Evolutionary conservation across 1,284 basidiomycete genomes (phyloP).

Genomic region (Pseudozyma flocculosa): DNA sequence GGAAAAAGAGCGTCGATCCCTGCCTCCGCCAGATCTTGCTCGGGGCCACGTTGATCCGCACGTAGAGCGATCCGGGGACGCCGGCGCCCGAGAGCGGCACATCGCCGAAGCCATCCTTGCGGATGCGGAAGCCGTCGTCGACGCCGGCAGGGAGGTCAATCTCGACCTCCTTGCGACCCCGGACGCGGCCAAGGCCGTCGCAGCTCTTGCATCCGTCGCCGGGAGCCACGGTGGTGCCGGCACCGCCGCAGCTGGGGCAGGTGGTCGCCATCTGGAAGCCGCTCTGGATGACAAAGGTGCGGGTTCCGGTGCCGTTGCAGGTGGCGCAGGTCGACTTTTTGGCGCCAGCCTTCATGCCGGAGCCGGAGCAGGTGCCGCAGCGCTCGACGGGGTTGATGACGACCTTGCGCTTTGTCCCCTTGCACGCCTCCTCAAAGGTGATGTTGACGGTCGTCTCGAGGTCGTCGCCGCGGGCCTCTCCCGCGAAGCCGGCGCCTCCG

Average conservation of each 20-base stretch:
- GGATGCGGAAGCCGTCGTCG: constrained; percentile 93
- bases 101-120: constrained; percentile 81
- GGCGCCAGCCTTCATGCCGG: constrained; percentile 81
- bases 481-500: constrained; percentile 60
- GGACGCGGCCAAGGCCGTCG: constrained; percentile 83
- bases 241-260: constrained; percentile 81
- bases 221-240: constrained; percentile 76
- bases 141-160: constrained; percentile 80
- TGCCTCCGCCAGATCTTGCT: constrained; percentile 87
- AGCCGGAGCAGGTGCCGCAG: constrained; percentile 81
- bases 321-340: constrained; percentile 77
- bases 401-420: constrained; percentile 78
- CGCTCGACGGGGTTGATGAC: constrained; percentile 78
- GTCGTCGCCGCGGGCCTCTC: constrained; percentile 74
- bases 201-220: constrained; percentile 79
- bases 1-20: constrained; percentile 87
- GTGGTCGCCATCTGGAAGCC: constrained; percentile 98
- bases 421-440: constrained; percentile 88
- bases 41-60: constrained; percentile 80
- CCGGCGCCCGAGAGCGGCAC: constrained; percentile 71
- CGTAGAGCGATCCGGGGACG: constrained; percentile 77
- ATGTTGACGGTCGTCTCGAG: constrained; percentile 77
- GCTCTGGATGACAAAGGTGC: constrained; percentile 85
- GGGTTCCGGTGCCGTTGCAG: constrained; percentile 84
- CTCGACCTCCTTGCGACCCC: constrained; percentile 74